Evolutionary conservation across 2,329 filamentous ascomycete genomes (phyloP).

Genomic region (Escovopsis sp.): DNA sequence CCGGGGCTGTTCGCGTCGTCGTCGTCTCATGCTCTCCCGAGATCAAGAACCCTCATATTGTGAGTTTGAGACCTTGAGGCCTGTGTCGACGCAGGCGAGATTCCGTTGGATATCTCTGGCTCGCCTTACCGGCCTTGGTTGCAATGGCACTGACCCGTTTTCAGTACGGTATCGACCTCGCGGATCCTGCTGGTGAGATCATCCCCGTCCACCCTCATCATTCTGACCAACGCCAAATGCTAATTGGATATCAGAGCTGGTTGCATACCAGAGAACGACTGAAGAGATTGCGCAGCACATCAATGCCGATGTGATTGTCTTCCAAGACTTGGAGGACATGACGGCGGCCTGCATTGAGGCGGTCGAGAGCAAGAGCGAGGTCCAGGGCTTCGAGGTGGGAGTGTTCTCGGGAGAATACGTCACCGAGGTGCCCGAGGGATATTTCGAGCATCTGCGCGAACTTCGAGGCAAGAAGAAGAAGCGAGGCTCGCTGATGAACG

Average conservation of each 20-base stretch:
- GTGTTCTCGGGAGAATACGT: slow-evolving; percentile 84
- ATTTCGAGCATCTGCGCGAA: slow-evolving; percentile 43
- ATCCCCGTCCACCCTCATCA: no score
- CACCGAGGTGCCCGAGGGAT: slow-evolving; percentile 62
- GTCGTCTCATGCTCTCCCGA: slow-evolving; percentile 72
- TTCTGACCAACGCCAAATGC: no score
- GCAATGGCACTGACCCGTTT: slow-evolving; percentile 2
- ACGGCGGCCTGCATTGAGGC: slow-evolving; percentile 63
- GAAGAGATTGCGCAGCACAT: not conserved
- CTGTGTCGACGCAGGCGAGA: no score
- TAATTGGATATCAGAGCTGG: not conserved
- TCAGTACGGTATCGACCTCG: slow-evolving; percentile 33
- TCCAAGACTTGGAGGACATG: slow-evolving; percentile 51
- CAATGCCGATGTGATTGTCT: slow-evolving; percentile 36
- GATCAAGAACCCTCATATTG: slow-evolving; percentile 77
- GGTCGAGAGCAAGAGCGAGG: slow-evolving; percentile 31
- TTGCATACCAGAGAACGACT: not conserved
- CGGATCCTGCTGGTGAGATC: slow-evolving; percentile 20
- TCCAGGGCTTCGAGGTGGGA: slow-evolving; percentile 67
- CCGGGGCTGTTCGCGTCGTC: slow-evolving; percentile 67
- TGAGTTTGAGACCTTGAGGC: slow-evolving; percentile 26
- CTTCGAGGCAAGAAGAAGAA: not conserved
- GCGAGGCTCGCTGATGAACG: no score
- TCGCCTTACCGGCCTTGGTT: not conserved
- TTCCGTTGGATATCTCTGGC: no score